Base-by-base conservation (phyloP, 1,284 basidiomycete genomes). In the Anthracocystis panici-leucophaei region DNA sequence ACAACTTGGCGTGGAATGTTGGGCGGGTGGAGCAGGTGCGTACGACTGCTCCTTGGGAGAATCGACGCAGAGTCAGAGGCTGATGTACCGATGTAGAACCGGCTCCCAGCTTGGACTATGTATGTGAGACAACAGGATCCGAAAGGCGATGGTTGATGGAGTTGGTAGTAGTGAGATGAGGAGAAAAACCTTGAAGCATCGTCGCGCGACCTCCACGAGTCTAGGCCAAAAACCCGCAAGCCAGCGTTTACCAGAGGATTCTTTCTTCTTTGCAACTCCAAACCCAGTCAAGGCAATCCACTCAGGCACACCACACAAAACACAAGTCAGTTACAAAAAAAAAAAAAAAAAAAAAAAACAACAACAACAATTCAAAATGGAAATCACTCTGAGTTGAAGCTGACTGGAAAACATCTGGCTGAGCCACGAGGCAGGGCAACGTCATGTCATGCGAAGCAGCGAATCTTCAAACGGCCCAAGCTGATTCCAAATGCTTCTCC, bases 1-100 rank as follows among this genome's bases (percentile, higher is more conserved):
- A 72, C 65, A 68, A 76, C 69, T 68, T 73, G 67, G 45, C 74
- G 69, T 56, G 74, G 74, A 76, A 76, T 76, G 62, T 44, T 74
- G 74, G 74, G 65, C 69, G 60, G 63, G 33, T 20, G 62, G 66
- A 69, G 72, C 66, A 75, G 62, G 57, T 58, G 53, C 60, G 60
- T 49, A 33, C 40, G n/a, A 57, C 70, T 64, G 70, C 70, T 56
- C 70, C 70, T 62, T 65, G 48, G 48, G 49, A 52, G 53, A 58
- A 25, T 25, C 25, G 29, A 51, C 50, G 58, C 57, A 25, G 48
- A 41, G 49, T 65, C 62, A 57, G 54, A 65, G 57, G 63, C 57
- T 65, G 69, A 63, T 62, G 35, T 65, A 50, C 60, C 56, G 66
- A 46, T n/a, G 44, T 3, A 4, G n/a, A 46, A 42, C 41, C 60